These are phyloP conservation scores for Solanum chaucha DNA, from an alignment of 257 asterid species.

Conservation along the genomic window DNA sequence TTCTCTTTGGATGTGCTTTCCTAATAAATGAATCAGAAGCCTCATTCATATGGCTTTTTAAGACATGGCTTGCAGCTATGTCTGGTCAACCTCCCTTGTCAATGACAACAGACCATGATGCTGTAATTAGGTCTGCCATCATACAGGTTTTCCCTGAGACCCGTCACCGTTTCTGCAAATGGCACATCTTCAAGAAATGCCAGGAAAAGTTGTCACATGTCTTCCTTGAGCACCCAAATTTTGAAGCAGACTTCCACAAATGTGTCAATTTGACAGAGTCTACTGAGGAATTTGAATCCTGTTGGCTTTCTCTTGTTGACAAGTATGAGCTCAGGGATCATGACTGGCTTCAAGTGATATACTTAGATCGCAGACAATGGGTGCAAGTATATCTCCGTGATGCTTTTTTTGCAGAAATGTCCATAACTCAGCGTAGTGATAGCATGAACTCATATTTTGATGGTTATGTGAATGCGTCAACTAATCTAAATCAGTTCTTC, in stretches of 20 bases:
- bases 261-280: slow-evolving; percentile 82
- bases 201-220: slow-evolving; percentile 82
- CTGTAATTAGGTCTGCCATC: slow-evolving; percentile 63
- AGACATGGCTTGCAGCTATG: slow-evolving; percentile 92
- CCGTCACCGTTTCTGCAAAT: slow-evolving; percentile 92
- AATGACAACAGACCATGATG: slow-evolving; percentile 84
- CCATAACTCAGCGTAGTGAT: slow-evolving; percentile 77
- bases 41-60: slow-evolving; percentile 79
- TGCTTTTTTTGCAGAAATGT: slow-evolving; percentile 91
- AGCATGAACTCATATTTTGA: slow-evolving; percentile 93
- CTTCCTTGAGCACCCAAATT: slow-evolving; percentile 61
- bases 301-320: slow-evolving; percentile 74
- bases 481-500: slow-evolving; percentile 74
- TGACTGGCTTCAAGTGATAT: slow-evolving; percentile 68
- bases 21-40: slow-evolving; percentile 84
- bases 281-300: slow-evolving; percentile 69
- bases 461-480: slow-evolving; percentile 94
- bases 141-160: slow-evolving; percentile 68
- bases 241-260: slow-evolving; percentile 77
- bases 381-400: slow-evolving; percentile 84
- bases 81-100: slow-evolving; percentile 62
- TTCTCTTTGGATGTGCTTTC: slow-evolving; percentile 91
- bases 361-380: slow-evolving; percentile 77
- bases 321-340: slow-evolving; percentile 65
- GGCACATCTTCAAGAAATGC: slow-evolving; percentile 94